A percentile compares a stretch with the other conserved stretches of the same genome.
phyloP scores from a whole-genome alignment of 805 yeast species.

The Candida hungchunana region DNA sequence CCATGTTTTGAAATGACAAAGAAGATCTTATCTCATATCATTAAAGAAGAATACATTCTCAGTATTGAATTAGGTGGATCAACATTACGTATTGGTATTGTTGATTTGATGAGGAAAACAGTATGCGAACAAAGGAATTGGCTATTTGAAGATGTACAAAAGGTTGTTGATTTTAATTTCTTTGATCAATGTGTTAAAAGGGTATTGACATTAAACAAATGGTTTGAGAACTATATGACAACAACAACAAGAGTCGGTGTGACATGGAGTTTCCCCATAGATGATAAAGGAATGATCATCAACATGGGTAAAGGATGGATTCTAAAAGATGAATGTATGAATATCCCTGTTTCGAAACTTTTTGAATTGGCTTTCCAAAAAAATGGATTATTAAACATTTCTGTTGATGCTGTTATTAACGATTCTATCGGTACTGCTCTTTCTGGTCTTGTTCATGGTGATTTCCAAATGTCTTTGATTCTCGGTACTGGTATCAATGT shows the following conservation, averaged over 20 bases:
- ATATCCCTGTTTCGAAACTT: conserved; percentile 38
- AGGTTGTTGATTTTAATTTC: conserved; percentile 37
- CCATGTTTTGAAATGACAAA: too few relatives aligned
- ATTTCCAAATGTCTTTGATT: conserved; percentile 46
- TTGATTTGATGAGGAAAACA: conserved; percentile 8
- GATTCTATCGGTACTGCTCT: conserved; percentile 64
- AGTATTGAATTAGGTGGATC: conserved; percentile 58
- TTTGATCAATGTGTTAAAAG: conserved; percentile 35
- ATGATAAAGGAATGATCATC: conserved; percentile 37
- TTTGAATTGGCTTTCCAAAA: conserved; percentile 32
- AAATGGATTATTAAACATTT: conserved; percentile 27
- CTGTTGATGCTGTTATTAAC: conserved; percentile 47
- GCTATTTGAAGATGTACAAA: conserved; percentile 25
- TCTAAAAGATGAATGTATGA: conserved; percentile 36
- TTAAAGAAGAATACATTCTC: conserved; percentile 3
- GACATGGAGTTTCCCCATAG: conserved; percentile 56
- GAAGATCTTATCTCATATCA: too few relatives aligned
- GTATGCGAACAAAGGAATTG: conserved; percentile 9
- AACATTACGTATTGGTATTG: conserved; percentile 38
- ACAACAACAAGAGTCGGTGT: conserved; percentile 41
- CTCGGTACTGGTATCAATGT: conserved; percentile 68
- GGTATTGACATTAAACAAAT: conserved; percentile 9
- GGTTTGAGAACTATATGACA: not conserved
- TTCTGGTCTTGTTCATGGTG: conserved; percentile 27
- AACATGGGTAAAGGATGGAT: conserved; percentile 61